Percentiles rank a stretch among this genome's conserved stretches.
Conservation (phyloP, 768 basidiomycete genomes). For the Tephrocybe sp. region DNA sequence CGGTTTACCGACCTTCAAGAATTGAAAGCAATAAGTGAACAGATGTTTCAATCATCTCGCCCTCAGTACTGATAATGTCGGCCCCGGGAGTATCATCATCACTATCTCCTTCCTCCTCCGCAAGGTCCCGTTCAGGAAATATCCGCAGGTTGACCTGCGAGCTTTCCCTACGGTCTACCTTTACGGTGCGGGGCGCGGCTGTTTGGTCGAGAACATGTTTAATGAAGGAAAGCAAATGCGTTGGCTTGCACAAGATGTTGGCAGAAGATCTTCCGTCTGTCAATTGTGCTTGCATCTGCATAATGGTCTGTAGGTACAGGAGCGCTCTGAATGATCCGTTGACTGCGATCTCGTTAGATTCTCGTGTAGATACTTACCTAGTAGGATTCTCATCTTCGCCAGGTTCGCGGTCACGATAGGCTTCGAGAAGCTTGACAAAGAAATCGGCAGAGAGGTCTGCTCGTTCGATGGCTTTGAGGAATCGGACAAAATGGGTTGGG, state of each 20-base stretch:
- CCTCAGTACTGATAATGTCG: slow-evolving; percentile 39
- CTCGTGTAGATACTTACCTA: slow-evolving; percentile 32
- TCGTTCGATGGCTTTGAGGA: slow-evolving; percentile 63
- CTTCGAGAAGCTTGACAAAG: slow-evolving; percentile 72
- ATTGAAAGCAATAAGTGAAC: slow-evolving; percentile 80
- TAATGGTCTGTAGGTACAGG: slow-evolving; percentile 73
- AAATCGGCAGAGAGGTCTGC: slow-evolving; percentile 69
- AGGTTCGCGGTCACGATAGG: slow-evolving; percentile 50
- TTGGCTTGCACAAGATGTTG: slow-evolving; percentile 60
- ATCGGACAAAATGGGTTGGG: slow-evolving; percentile 63
- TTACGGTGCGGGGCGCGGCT: slow-evolving; percentile 23
- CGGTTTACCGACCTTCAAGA: slow-evolving; percentile 65
- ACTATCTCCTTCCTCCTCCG: slow-evolving; percentile 48
- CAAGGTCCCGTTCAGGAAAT: slow-evolving; percentile 28
- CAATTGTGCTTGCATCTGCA: slow-evolving; percentile 76
- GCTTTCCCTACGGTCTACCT: slow-evolving; percentile 7
- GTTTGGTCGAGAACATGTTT: slow-evolving; percentile 63
- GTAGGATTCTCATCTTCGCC: slow-evolving; percentile 45
- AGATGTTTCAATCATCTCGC: slow-evolving; percentile 74
- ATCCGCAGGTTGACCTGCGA: slow-evolving; percentile 28
- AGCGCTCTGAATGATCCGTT: slow-evolving; percentile 46
- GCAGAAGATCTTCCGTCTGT: slow-evolving; percentile 50
- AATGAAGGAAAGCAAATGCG: slow-evolving; percentile 78
- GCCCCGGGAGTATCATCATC: slow-evolving; percentile 47
- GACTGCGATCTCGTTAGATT: neutral